Base-by-base conservation (phyloP, 441 rosid species). In the Theobroma grandiflorum region DNA sequence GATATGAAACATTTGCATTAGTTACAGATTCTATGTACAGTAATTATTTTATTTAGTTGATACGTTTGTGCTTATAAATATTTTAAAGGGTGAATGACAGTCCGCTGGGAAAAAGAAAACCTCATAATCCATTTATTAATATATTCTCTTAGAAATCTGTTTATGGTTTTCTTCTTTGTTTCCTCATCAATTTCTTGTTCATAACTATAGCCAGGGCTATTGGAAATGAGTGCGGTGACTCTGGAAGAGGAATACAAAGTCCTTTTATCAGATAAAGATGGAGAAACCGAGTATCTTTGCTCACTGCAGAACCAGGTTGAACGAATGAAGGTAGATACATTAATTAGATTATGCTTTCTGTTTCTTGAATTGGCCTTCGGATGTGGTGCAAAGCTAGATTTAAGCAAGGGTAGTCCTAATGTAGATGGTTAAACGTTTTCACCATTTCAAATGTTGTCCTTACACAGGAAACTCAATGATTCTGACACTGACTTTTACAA, bases 181-280 rank as follows among this genome's bases (percentile, higher is more conserved):
- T 8, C 15, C 55, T 59, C 52, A 12, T 43, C 40, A 43, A 45
- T 31, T 26, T n/a, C 7, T 75, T 31, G 35, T 35, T 49, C 62
- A 52, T 75, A 72, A 71, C 78, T 80, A 78, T 78, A 95, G 96
- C 86, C 91, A 52, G 95, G 92, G 84, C 82, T 89, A 52, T 61
- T 87, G 86, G 88, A 80, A 43, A 75, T 91, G 89, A 93, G 89
- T 77, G 49, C 80, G 9, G 78, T 72, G 77, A 81, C 88, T 22
- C 91, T 91, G 69, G 90, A 92, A 83, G 91, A 87, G 85, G 90
- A 89, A 86, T 84, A 83, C 66, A 65, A 85, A 63, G 88, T 89
- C 22, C 87, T 91, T 20, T 70, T 84, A 71, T 86, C 89, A 73
- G 98, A 93, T 81, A 92, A 87, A 81, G 88, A 78, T 20, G 90